phyloP scores from a whole-genome alignment of 768 basidiomycete genomes.

The Naganishia kalamii region DNA sequence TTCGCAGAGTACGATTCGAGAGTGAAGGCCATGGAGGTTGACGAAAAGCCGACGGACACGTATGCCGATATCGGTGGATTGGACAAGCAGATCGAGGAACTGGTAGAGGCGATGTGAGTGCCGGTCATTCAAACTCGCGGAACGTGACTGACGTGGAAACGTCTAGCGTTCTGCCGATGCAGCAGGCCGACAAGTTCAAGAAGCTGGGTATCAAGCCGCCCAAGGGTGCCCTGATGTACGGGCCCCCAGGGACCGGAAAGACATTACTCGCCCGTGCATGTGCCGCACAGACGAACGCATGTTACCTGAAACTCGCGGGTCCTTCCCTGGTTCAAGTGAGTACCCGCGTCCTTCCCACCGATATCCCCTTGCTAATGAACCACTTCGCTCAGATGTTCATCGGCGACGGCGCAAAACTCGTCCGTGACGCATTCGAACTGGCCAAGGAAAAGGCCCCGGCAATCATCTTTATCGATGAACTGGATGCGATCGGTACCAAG shows the following conservation, averaged over 20 bases:
- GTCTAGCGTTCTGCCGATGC: conserved; percentile 78
- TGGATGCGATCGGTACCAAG: conserved; percentile 98
- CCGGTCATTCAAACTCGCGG: not conserved
- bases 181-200: conserved; percentile 97
- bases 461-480: conserved; percentile 98
- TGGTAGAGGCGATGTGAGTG: conserved; percentile 80
- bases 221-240: conserved; percentile 98
- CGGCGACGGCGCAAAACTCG: conserved; percentile 97
- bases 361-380: not conserved
- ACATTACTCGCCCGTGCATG: conserved; percentile 95
- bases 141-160: not conserved
- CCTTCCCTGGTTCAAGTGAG: conserved; percentile 82
- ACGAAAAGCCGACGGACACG: conserved; percentile 92
- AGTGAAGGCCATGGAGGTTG: conserved; percentile 99
- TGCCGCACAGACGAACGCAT: conserved; percentile 94
- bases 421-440: conserved; percentile 94
- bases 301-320: conserved; percentile 94
- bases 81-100: conserved; percentile 98
- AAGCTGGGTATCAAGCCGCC: conserved; percentile 95
- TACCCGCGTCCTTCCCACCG: not conserved
- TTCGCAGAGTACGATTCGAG: conserved; percentile 84
- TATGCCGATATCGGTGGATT: conserved; percentile 91
- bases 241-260: conserved; percentile 89
- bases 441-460: conserved; percentile 97
- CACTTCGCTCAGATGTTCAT: conserved; percentile 71